phyloP scores from a whole-genome alignment of 1,284 basidiomycete species.

The Moniliophthora roreri region DNA sequence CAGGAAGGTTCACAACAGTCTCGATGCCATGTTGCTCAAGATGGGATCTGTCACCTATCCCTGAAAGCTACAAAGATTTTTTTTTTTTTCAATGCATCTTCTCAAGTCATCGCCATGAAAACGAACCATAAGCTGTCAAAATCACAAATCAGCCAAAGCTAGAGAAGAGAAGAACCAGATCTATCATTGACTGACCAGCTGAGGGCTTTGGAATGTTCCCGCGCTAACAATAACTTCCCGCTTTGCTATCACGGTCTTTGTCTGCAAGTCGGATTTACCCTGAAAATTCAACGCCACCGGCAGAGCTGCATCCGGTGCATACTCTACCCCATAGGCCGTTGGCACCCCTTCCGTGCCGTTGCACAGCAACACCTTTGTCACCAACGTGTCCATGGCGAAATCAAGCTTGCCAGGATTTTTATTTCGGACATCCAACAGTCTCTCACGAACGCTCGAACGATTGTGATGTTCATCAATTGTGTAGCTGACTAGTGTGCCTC shows the following conservation, averaged over 20 bases:
- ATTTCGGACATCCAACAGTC: slow-evolving; percentile 17
- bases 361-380: slow-evolving; percentile 19
- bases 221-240: slow-evolving; percentile 22
- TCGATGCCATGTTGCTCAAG: slow-evolving; percentile 25
- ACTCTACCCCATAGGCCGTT: slow-evolving; percentile 16
- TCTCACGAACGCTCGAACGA: slow-evolving; percentile 22
- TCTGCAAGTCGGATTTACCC: slow-evolving; percentile 16
- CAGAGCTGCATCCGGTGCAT: slow-evolving; percentile 13
- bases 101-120: neutral
- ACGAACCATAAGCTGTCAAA: slow-evolving; percentile 28
- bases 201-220: slow-evolving; percentile 22
- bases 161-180: neutral
- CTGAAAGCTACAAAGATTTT: slow-evolving; percentile 25
- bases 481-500: slow-evolving; percentile 16
- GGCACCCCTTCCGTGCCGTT: slow-evolving; percentile 8
- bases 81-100: neutral
- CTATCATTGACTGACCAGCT: slow-evolving; percentile 18
- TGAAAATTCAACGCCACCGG: slow-evolving; percentile 17
- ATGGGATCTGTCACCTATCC: slow-evolving; percentile 26
- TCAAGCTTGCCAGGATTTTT: slow-evolving; percentile 12
- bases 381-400: slow-evolving; percentile 21
- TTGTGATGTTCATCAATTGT: slow-evolving; percentile 21
- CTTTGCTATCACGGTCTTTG: slow-evolving; percentile 12
- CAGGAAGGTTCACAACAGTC: slow-evolving; percentile 26
- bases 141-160: neutral